Base-by-base conservation (phyloP, 2,329 filamentous ascomycete genomes). In the Hawksworthiomyces lignivorus region DNA sequence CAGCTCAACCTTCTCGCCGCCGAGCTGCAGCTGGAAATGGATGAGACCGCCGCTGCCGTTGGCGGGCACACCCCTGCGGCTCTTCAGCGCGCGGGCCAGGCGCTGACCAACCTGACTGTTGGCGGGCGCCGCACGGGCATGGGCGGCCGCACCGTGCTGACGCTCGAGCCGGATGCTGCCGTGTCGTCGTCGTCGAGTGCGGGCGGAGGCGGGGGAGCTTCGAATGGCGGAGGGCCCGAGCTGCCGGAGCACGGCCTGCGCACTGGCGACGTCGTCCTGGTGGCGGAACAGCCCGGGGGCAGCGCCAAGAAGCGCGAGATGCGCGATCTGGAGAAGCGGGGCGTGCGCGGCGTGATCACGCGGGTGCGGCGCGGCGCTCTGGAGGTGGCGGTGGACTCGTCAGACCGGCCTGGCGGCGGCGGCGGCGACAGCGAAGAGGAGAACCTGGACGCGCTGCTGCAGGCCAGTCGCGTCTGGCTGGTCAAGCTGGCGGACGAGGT, bases 101-200 rank as follows among this genome's bases (percentile, higher is more conserved):
- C 87, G 24, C 70, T 92, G 53, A 77, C 80, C 14, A 90, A 89
- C 61, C 76, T 97, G 8, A 67, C 76, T 24, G 67, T 94, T 26
- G 69, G 74, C 10, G 82, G 84, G 15, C 84, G 85, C 57, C 82
- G 89, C 22, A 98, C 92, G 0, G 92, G 92, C 0, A 70, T 96
- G 28, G 92, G 89, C 14, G 92, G 92, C n/a, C 85, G 87, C 50
- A 87, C 86, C 0, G 83, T 98, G 2, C 67, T 96, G 4, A 89
- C 96, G 60, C 77, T 98, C 6, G 68, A 66, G 2, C 61, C 65
- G 2, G 65, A 67, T 14, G 68, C 78, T 0, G 90, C 96, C 2
- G 70, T 75, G 4, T 61, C 63, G 50, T 27, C 39, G 36, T 17
- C 47, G 21, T 46, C 50, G 4, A n/a, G n/a, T n/a, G n/a, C n/a